phyloP scores from a whole-genome alignment of 2,329 filamentous ascomycete species.

The Beauveria brongniartii region DNA sequence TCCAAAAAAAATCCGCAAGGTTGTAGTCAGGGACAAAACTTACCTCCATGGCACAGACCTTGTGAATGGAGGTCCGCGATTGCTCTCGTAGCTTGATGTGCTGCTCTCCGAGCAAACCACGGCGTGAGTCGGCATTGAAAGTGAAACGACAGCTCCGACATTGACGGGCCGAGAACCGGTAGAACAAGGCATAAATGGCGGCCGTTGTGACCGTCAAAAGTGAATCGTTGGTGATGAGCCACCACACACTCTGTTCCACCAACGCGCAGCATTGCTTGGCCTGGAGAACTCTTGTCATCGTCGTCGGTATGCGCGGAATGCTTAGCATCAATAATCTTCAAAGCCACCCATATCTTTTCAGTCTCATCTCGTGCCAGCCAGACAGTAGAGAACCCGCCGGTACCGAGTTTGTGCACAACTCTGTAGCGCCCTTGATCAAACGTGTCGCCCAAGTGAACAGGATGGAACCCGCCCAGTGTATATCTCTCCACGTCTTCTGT shows the following conservation, averaged over 20 bases:
- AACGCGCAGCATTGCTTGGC: background rate
- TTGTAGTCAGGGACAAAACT: conserved; percentile 1
- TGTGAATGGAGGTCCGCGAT: conserved; percentile 16
- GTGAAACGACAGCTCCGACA: conserved; percentile 11
- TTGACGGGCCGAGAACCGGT: conserved; percentile 17
- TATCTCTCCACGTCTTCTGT: conserved; percentile 20
- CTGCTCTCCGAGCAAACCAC: conserved; percentile 8
- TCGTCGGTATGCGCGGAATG: conserved; percentile 10
- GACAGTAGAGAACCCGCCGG: conserved; percentile 34
- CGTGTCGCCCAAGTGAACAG: conserved; percentile 30
- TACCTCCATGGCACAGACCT: conserved; percentile 20
- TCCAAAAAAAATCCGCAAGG: background rate
- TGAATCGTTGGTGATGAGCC: conserved; percentile 12
- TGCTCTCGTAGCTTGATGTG: conserved; percentile 14
- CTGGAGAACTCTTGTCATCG: background rate
- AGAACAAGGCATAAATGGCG: conserved; percentile 20
- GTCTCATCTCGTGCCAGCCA: conserved; percentile 31
- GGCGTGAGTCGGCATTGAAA: conserved; percentile 14
- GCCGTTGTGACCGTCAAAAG: conserved; percentile 20
- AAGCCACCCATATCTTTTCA: conserved; percentile 15
- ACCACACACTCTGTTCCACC: conserved; percentile 5
- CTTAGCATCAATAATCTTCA: conserved; percentile 18
- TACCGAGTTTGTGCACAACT: conserved; percentile 34
- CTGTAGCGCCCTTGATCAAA: conserved; percentile 30
- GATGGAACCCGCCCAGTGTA: conserved; percentile 31